Percentiles rank a stretch among this genome's conserved stretches.
Conservation (phyloP, 106 monocot species). For the Agapanthus africanus region DNA sequence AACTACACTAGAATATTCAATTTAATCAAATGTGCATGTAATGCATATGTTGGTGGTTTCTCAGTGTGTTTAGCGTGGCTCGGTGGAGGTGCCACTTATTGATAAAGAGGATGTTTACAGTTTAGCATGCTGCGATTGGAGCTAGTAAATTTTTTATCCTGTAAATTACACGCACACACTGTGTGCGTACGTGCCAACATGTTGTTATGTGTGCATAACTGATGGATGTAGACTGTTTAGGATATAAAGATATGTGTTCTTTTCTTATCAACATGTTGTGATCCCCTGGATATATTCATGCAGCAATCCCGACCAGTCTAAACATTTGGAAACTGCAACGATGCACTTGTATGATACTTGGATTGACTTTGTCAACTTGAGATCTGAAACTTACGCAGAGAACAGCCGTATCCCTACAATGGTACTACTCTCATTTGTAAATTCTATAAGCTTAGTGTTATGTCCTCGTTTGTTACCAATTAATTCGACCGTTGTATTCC, state of each 20-base stretch:
- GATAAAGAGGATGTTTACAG: background rate
- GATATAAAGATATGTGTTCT: background rate
- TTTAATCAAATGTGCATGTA: background rate
- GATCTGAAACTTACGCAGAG: conserved; percentile 95
- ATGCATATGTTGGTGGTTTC: background rate
- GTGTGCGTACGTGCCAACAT: background rate
- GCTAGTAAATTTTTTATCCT: background rate
- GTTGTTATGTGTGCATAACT: background rate
- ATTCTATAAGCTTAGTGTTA: background rate
- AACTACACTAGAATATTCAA: too few species aligned
- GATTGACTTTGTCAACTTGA: conserved; percentile 98
- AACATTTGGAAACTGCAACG: conserved; percentile 97
- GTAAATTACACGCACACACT: background rate
- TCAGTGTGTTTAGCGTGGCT: too few species aligned
- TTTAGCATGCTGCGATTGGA: background rate
- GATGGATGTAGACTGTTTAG: background rate
- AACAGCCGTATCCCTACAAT: conserved; percentile 94
- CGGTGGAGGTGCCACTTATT: background rate
- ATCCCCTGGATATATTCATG: conserved; percentile 7
- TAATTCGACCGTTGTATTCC: background rate
- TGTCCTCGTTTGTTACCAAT: background rate
- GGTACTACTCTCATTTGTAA: conserved; percentile 26
- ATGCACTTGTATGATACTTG: conserved; percentile 80
- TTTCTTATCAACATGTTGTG: background rate
- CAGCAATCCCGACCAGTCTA: conserved; percentile 98